Evolutionary conservation across 2,329 filamentous ascomycete species (phyloP).

Genomic region (Monilinia aucupariae): DNA sequence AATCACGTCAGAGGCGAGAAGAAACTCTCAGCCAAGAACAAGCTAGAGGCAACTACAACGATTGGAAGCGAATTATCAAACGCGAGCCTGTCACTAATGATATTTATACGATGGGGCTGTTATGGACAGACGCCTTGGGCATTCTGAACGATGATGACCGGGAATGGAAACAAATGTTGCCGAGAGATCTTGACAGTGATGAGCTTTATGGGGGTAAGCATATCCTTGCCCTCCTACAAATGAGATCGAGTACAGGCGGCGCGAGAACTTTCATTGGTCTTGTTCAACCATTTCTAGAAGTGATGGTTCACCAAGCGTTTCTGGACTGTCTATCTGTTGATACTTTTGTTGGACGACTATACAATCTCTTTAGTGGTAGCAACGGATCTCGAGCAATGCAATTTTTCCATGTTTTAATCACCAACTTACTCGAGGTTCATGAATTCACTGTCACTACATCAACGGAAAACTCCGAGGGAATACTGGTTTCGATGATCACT

Average conservation of each 20-base stretch:
- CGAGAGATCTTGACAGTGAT: slow-evolving; percentile 20
- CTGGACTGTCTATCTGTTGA: slow-evolving; percentile 13
- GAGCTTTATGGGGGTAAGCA: slow-evolving; percentile 6
- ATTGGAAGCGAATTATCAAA: slow-evolving; percentile 23
- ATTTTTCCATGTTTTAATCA: neutral
- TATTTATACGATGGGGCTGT: slow-evolving; percentile 11
- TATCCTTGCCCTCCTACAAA: slow-evolving; percentile 2
- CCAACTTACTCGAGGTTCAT: neutral
- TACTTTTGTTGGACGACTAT: slow-evolving; percentile 5
- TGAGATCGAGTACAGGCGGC: neutral
- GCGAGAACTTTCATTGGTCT: neutral
- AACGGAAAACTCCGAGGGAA: neutral
- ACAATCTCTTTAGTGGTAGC: slow-evolving; percentile 14
- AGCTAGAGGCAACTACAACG: slow-evolving; percentile 18
- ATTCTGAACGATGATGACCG: slow-evolving; percentile 21
- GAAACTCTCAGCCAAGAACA: too few relatives aligned
- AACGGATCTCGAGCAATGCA: slow-evolving; percentile 10
- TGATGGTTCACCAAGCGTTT: slow-evolving; percentile 10
- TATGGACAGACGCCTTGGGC: slow-evolving; percentile 20
- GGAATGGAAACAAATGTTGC: slow-evolving; percentile 21
- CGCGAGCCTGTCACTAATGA: slow-evolving; percentile 17
- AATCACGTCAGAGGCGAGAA: too few relatives aligned
- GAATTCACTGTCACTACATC: neutral
- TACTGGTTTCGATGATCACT: slow-evolving; percentile 1
- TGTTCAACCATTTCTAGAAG: slow-evolving; percentile 6